These are phyloP conservation scores for Populus hybrid DNA, from an alignment of 441 rosid species.

Conservation along the genomic window DNA sequence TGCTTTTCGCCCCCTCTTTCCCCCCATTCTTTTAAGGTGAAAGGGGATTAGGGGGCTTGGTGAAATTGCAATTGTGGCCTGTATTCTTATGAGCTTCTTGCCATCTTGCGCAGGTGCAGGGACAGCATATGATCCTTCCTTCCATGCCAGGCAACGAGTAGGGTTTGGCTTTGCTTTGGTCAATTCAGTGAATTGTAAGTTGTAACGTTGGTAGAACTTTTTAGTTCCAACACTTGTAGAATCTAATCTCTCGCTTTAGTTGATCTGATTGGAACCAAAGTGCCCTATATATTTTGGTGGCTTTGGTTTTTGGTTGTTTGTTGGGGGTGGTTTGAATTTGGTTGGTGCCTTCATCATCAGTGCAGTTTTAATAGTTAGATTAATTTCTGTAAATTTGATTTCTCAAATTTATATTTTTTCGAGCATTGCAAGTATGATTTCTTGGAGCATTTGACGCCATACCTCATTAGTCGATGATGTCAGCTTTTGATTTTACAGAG, in stretches of 20 bases:
- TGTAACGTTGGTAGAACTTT: slow-evolving; percentile 23
- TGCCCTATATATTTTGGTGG: slow-evolving; percentile 19
- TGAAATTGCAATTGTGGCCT: too few relatives aligned
- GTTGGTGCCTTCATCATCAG: slow-evolving; percentile 14
- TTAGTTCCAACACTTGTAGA: slow-evolving; percentile 22
- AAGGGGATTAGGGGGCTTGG: too few relatives aligned
- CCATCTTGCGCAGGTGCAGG: slow-evolving; percentile 42
- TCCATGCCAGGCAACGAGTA: slow-evolving; percentile 53
- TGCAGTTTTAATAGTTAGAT: slow-evolving; percentile 10
- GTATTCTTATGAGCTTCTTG: slow-evolving; percentile 6
- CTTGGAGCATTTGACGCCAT: not conserved
- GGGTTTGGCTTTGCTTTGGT: slow-evolving; percentile 4
- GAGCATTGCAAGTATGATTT: not conserved
- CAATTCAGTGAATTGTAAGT: slow-evolving; percentile 20
- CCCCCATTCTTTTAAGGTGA: too few relatives aligned
- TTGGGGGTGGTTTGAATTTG: slow-evolving; percentile 12
- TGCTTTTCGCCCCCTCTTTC: too few relatives aligned
- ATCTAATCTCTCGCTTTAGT: slow-evolving; percentile 16
- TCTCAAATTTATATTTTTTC: slow-evolving; percentile 6
- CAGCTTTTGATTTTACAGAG: too few relatives aligned
- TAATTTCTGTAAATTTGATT: slow-evolving; percentile 27
- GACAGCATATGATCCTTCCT: slow-evolving; percentile 43
- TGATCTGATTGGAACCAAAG: slow-evolving; percentile 17
- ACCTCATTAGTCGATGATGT: not conserved
- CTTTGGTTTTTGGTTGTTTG: slow-evolving; percentile 1